Evolutionary conservation across 768 basidiomycete species (phyloP).

Genomic region (Mycena pura): DNA sequence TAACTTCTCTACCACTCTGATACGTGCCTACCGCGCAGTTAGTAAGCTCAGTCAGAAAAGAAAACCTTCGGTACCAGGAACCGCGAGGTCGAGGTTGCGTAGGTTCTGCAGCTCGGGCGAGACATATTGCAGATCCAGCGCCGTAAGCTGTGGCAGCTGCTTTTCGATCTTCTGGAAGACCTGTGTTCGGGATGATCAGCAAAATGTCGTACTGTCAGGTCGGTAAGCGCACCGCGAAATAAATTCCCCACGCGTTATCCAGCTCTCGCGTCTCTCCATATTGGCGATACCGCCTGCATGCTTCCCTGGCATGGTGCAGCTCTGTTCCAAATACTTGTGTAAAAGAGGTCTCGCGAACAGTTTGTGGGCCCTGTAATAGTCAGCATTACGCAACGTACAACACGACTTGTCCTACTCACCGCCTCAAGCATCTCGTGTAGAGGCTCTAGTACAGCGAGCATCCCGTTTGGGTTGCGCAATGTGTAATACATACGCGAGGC

Average conservation of each 20-base stretch:
- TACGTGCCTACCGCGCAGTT: slow-evolving; percentile 72
- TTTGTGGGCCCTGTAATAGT: slow-evolving; percentile 80
- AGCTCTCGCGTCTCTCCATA: slow-evolving; percentile 90
- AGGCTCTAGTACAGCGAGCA: slow-evolving; percentile 93
- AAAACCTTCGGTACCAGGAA: slow-evolving; percentile 70
- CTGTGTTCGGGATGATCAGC: slow-evolving; percentile 49
- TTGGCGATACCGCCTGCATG: slow-evolving; percentile 83
- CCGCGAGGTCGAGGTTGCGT: slow-evolving; percentile 91
- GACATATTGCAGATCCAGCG: slow-evolving; percentile 95
- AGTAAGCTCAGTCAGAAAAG: background rate
- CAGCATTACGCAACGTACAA: background rate
- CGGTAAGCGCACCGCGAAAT: slow-evolving; percentile 77
- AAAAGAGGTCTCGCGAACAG: slow-evolving; percentile 94
- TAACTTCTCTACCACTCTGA: slow-evolving; percentile 83
- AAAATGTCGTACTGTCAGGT: background rate
- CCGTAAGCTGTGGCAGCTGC: slow-evolving; percentile 90
- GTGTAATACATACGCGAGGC: slow-evolving; percentile 96
- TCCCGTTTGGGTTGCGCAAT: slow-evolving; percentile 93
- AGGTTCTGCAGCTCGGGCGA: slow-evolving; percentile 91
- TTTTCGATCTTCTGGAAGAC: slow-evolving; percentile 97
- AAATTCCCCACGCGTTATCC: slow-evolving; percentile 99
- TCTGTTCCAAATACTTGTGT: slow-evolving; percentile 93
- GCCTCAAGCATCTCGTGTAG: slow-evolving; percentile 94
- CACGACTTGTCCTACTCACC: slow-evolving; percentile 48
- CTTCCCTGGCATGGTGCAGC: slow-evolving; percentile 89